These are phyloP conservation scores for Hygrophoropsis aurantiaca DNA, from an alignment of 768 basidiomycete genomes.

Conservation along the genomic window DNA sequence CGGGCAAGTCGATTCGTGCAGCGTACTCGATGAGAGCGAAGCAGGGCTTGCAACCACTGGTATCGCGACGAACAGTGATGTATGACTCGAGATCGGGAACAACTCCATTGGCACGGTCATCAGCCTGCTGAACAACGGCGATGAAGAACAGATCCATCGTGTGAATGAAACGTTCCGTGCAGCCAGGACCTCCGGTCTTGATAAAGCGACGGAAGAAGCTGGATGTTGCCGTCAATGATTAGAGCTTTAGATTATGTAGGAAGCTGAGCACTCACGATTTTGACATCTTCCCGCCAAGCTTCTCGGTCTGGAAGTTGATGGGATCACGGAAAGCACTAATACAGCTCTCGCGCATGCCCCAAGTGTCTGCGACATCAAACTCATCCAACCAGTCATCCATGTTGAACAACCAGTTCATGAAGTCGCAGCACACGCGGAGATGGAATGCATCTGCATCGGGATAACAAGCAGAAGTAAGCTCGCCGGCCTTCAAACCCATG, in stretches of 20 bases:
- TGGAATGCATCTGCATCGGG: slow-evolving; percentile 53
- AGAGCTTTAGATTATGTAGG: background rate
- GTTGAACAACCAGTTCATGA: slow-evolving; percentile 51
- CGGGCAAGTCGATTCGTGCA: slow-evolving; percentile 48
- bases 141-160: slow-evolving; percentile 42
- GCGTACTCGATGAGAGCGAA: slow-evolving; percentile 58
- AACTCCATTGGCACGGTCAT: slow-evolving; percentile 36
- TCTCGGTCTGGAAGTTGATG: slow-evolving; percentile 22
- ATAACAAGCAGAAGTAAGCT: slow-evolving; percentile 67
- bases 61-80: slow-evolving; percentile 51
- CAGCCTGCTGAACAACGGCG: slow-evolving; percentile 43
- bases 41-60: slow-evolving; percentile 51
- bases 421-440: slow-evolving; percentile 66
- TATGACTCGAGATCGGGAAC: slow-evolving; percentile 53
- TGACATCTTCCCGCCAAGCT: slow-evolving; percentile 28
- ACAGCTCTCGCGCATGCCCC: slow-evolving; percentile 29
- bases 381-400: slow-evolving; percentile 44
- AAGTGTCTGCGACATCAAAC: slow-evolving; percentile 28
- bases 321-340: slow-evolving; percentile 30
- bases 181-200: slow-evolving; percentile 37
- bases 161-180: slow-evolving; percentile 39
- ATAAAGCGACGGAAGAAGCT: slow-evolving; percentile 40
- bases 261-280: slow-evolving; percentile 30
- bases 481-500: slow-evolving; percentile 61
- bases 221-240: slow-evolving; percentile 7